Evolutionary conservation across 495 filamentous ascomycete genomes (phyloP), one percentile per base, ranked within the genome.

Genomic region (Cenococcum geophilum): DNA sequence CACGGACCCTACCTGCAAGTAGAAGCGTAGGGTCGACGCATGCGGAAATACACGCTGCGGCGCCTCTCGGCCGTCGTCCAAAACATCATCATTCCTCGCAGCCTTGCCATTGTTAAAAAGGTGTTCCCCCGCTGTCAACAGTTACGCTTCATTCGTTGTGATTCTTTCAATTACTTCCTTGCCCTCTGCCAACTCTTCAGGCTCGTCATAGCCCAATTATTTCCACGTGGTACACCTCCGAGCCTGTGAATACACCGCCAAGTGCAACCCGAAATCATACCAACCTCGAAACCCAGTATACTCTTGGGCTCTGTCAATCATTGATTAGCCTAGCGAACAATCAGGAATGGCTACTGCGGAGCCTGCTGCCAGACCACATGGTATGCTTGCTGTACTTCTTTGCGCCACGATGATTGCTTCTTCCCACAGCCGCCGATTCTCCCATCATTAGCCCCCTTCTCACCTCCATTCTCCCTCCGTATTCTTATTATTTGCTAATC

Each of bases 271-370:
- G 18, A 14, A 18, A 14, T 45, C 14, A 45, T 18, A 45, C 40
- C 18, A 45, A 16, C 40, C 40, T 45, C 1, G 40, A 45, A 45
- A 45, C 40, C 18, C 1, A 14, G 14, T 18, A 45, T 45, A 45
- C 40, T 32, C 27, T 6, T 32, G 55, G 22, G 49, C 64, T 50
- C 18, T 23, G 8, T 36, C 59, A 53, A 20, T 50, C 49, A 55
- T 52, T 47, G 22, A 32, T 32, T 2, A 6, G 27, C 49, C 40
- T 59, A 54, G 61, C 43, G 36, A 56, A 6, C 27, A 43, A 37
- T 45, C 51, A 58, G 72, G 64, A 37, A 89, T 89, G 86, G 85
- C 86, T 68, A 86, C 86, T 71, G 78, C 82, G 66, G 87, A 86
- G 72, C 76, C 83, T 59, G 78, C 86, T 52, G 70, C 83, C 37